A percentile compares a stretch with the other conserved stretches of the same genome.
Evolutionary conservation across 331 rosid genomes (phyloP).

Genomic region (Malus hybrid): DNA sequence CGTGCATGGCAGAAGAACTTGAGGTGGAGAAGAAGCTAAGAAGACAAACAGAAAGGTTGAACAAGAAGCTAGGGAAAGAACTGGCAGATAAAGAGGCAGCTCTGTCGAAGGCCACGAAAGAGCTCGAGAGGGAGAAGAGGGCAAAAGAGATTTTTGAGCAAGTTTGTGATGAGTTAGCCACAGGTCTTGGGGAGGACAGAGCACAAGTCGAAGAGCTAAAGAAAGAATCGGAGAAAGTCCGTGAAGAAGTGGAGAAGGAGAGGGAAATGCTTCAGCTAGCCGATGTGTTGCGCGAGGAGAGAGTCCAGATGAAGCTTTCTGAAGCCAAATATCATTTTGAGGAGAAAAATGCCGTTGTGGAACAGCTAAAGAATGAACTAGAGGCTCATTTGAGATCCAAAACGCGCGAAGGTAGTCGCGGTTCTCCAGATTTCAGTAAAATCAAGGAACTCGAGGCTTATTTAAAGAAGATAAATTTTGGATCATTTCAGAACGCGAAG

Average conservation of each 20-base stretch:
- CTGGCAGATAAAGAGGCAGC: conserved; percentile 56
- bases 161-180: conserved; percentile 72
- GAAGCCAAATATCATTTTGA: conserved; percentile 86
- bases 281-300: conserved; percentile 76
- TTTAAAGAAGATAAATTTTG: conserved; percentile 46
- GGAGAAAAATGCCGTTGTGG: conserved; percentile 78
- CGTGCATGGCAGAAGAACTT: conserved; percentile 51
- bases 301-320: conserved; percentile 95
- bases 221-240: conserved; percentile 61
- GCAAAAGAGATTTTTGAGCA: conserved; percentile 84
- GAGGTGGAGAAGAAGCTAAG: conserved; percentile 78
- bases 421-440: conserved; percentile 32
- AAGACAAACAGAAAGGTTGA: conserved; percentile 69
- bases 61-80: conserved; percentile 73
- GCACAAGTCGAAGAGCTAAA: conserved; percentile 75
- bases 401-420: conserved; percentile 29
- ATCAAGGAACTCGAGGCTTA: conserved; percentile 71
- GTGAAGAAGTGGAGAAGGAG: conserved; percentile 82
- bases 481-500: conserved; percentile 28
- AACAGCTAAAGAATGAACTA: conserved; percentile 56
- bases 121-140: conserved; percentile 73
- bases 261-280: conserved; percentile 95
- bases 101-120: conserved; percentile 45
- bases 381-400: conserved; percentile 50
- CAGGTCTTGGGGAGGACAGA: conserved; percentile 81